Percentiles rank a stretch among this genome's conserved stretches.
phyloP scores from a whole-genome alignment of 2,329 filamentous ascomycete species.

The Parafenestella ontariensis region DNA sequence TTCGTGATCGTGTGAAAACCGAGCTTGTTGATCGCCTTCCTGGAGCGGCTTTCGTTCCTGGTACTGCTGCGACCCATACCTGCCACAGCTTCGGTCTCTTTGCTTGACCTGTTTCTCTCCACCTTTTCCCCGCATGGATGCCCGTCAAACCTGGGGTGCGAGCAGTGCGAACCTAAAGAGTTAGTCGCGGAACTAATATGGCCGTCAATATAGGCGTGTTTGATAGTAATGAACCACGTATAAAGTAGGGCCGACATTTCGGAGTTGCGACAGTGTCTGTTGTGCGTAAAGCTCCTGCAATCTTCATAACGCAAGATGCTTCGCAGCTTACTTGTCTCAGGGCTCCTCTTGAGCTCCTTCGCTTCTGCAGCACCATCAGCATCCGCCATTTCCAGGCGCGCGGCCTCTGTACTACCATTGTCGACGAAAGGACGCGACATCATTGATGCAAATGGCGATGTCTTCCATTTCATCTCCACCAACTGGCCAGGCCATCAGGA shows the following conservation, averaged over 20 bases:
- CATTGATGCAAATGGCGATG: constrained; percentile 42
- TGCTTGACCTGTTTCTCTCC: constrained; percentile 15
- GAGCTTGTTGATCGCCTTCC: constrained; percentile 1
- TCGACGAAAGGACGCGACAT: constrained; percentile 44
- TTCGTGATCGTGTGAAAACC: neutral
- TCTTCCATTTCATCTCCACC: constrained; percentile 58
- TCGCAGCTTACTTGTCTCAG: constrained; percentile 9
- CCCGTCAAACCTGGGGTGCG: neutral
- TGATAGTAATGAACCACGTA: neutral
- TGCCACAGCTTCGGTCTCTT: neutral
- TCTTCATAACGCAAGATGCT: constrained; percentile 27
- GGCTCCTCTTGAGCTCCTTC: constrained; percentile 21
- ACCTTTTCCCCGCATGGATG: constrained; percentile 4
- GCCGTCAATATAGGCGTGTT: constrained; percentile 39
- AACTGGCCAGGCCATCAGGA: constrained; percentile 70
- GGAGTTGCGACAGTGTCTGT: neutral
- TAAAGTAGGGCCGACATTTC: constrained; percentile 8
- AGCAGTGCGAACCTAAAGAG: neutral
- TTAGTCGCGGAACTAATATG: constrained; percentile 36
- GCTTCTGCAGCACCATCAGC: constrained; percentile 22
- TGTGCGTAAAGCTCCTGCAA: neutral
- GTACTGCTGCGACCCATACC: neutral
- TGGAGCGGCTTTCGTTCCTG: constrained; percentile 4
- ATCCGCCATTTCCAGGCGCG: constrained; percentile 11
- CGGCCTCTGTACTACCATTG: constrained; percentile 34